Conservation (phyloP, 306 rosid species). For the Lablab purpureus region DNA sequence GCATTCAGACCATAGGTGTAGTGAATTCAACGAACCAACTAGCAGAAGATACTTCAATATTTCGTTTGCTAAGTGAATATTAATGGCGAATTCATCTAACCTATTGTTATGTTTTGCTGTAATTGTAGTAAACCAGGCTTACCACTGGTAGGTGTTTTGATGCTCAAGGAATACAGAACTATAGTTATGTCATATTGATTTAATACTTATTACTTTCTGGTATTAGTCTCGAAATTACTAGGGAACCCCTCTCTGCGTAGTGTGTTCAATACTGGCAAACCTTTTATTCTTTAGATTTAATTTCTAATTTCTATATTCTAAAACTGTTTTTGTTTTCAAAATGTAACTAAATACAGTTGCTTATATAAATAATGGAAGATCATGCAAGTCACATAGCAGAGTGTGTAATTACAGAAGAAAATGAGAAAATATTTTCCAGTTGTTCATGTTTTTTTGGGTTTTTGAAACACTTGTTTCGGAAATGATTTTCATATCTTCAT, state of each 20-base stretch:
- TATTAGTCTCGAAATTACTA: not conserved
- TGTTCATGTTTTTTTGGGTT: too few relatives aligned
- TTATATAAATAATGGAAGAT: not conserved
- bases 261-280: not conserved
- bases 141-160: not conserved
- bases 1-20: conserved; percentile 13
- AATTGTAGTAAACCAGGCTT: not conserved
- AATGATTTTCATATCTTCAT: too few relatives aligned
- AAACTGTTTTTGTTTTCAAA: not conserved
- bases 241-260: not conserved
- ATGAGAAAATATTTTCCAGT: not conserved
- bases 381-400: not conserved
- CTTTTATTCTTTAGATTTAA: not conserved
- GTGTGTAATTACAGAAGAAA: not conserved
- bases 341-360: not conserved
- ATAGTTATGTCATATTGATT: not conserved
- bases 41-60: not conserved
- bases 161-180: not conserved
- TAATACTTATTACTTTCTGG: not conserved
- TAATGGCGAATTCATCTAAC: not conserved
- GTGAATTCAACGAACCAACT: not conserved
- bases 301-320: not conserved
- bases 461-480: too few relatives aligned
- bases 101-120: not conserved
- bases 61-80: not conserved